Conservation (phyloP, 805 yeast genomes). For the Kluyveromyces siamensis region DNA sequence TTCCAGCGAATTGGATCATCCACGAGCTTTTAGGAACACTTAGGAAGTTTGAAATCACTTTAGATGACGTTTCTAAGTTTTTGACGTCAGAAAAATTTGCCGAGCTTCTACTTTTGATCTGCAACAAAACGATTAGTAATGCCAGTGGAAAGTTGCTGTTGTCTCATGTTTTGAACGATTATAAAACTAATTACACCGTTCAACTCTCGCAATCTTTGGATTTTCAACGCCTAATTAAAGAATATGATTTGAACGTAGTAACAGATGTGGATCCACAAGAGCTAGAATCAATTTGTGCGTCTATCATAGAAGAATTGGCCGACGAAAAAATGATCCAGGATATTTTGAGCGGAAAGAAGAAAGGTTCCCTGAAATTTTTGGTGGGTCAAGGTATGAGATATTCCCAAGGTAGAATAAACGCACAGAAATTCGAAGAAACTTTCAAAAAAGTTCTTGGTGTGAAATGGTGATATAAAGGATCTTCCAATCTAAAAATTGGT, state of each 20-base stretch:
- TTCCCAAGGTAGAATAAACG: slow-evolving; percentile 51
- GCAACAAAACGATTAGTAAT: slow-evolving; percentile 42
- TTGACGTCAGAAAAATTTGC: slow-evolving; percentile 39
- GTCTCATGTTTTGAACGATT: slow-evolving; percentile 47
- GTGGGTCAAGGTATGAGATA: slow-evolving; percentile 80
- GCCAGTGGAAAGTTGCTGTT: slow-evolving; percentile 62
- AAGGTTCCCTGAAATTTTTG: slow-evolving; percentile 60
- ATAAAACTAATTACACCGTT: slow-evolving; percentile 20
- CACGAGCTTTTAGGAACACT: slow-evolving; percentile 72
- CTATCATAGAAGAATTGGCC: slow-evolving; percentile 32
- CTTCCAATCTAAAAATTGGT: neutral
- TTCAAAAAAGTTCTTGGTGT: slow-evolving; percentile 24
- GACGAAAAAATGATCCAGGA: slow-evolving; percentile 48
- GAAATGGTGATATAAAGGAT: slow-evolving; percentile 7
- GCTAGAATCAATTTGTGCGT: slow-evolving; percentile 35
- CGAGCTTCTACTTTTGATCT: slow-evolving; percentile 45
- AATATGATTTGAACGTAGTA: slow-evolving; percentile 38
- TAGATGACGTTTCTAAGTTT: slow-evolving; percentile 24
- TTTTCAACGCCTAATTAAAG: slow-evolving; percentile 41
- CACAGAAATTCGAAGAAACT: slow-evolving; percentile 27
- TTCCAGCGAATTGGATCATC: slow-evolving; percentile 69
- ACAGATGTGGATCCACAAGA: slow-evolving; percentile 27
- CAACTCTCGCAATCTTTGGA: slow-evolving; percentile 5
- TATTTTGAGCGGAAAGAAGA: slow-evolving; percentile 47
- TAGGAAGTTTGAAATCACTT: slow-evolving; percentile 36